Percentiles rank a stretch among this genome's conserved stretches.
Evolutionary conservation across 768 basidiomycete genomes (phyloP).

Genomic region (Tricholomella constricta): DNA sequence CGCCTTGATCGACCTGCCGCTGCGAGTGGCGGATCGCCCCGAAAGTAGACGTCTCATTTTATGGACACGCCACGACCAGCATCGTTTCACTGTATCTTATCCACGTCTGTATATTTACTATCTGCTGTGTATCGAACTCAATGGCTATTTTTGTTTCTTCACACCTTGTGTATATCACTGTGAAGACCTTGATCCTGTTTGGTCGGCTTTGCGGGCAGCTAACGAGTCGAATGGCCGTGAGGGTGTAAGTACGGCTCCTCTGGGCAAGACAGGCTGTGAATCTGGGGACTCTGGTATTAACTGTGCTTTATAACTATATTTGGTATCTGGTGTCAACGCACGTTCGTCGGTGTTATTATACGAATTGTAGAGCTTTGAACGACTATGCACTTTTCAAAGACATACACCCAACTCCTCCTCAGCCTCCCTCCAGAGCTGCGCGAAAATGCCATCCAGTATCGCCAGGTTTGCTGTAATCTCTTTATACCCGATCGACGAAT

Average conservation of each 20-base stretch:
- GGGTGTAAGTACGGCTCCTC: no score
- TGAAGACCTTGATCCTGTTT: no score
- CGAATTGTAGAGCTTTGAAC: background rate
- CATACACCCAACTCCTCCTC: constrained; percentile 60
- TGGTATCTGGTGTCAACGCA: constrained; percentile 6
- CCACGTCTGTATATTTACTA: constrained; percentile 19
- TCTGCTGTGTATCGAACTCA: constrained; percentile 13
- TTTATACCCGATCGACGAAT: background rate
- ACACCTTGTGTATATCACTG: no score
- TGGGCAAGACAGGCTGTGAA: no score
- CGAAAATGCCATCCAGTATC: constrained; percentile 81
- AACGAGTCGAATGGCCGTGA: no score
- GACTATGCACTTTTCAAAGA: constrained; percentile 74
- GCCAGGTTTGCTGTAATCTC: constrained; percentile 49
- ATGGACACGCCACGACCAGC: constrained; percentile 12
- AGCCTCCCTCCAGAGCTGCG: constrained; percentile 77
- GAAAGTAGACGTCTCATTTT: constrained; percentile 24
- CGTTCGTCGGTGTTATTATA: constrained; percentile 15
- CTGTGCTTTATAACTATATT: background rate
- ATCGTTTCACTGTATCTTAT: constrained; percentile 20
- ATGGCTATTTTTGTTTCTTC: background rate
- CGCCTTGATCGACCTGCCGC: constrained; percentile 61
- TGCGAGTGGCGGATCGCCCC: constrained; percentile 28
- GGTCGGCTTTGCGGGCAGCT: no score
- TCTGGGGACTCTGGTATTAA: no score